These are phyloP conservation scores for Saccharomyces jurei DNA, from an alignment of 805 yeast genomes.

Conservation along the genomic window DNA sequence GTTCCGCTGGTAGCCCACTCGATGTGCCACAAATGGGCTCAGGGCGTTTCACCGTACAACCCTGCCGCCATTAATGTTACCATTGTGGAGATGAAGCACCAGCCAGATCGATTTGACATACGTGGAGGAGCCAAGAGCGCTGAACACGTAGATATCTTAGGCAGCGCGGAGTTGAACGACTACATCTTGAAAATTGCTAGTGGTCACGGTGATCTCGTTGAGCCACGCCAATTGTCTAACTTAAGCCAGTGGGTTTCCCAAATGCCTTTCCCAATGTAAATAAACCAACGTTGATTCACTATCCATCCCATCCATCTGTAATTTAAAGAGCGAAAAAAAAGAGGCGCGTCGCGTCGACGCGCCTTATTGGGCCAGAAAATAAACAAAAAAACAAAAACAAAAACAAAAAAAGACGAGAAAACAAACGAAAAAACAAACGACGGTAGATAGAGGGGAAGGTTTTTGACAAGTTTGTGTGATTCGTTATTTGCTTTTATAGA, in stretches of 20 bases:
- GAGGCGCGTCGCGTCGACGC: slow-evolving; percentile 2
- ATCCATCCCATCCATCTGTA: neutral
- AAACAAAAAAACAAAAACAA: slow-evolving; percentile 3
- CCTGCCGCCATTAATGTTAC: slow-evolving; percentile 71
- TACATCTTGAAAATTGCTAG: slow-evolving; percentile 71
- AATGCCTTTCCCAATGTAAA: slow-evolving; percentile 39
- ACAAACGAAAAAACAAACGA: neutral
- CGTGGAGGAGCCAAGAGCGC: slow-evolving; percentile 97
- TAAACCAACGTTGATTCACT: neutral
- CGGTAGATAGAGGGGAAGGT: neutral
- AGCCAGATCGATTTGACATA: slow-evolving; percentile 88
- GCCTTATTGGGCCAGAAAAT: slow-evolving; percentile 8
- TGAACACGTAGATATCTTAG: slow-evolving; percentile 94
- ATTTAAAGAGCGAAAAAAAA: neutral
- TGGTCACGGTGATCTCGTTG: slow-evolving; percentile 66
- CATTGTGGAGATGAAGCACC: slow-evolving; percentile 84
- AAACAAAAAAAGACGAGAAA: neutral
- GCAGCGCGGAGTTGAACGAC: slow-evolving; percentile 88
- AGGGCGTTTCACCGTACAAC: slow-evolving; percentile 54
- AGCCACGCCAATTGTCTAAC: slow-evolving; percentile 49
- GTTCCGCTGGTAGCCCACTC: slow-evolving; percentile 79
- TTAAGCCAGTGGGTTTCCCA: slow-evolving; percentile 53
- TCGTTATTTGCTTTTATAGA: neutral
- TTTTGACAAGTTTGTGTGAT: neutral
- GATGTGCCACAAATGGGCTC: slow-evolving; percentile 88